Conservation (phyloP, 805 yeast genomes). For the Scheffersomyces ergatensis region DNA sequence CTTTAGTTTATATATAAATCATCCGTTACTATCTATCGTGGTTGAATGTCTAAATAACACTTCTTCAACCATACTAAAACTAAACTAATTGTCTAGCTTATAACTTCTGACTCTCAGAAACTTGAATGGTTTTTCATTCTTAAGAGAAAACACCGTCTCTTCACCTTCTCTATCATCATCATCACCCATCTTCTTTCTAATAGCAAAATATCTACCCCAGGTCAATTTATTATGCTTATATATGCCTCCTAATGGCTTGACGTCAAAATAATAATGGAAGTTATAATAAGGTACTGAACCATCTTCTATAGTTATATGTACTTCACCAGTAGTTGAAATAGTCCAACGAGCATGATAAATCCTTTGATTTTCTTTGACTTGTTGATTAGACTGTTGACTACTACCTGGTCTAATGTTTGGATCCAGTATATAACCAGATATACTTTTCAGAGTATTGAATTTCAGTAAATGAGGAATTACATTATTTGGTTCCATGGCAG, state of each 20-base stretch:
- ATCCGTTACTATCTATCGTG: too few relatives aligned
- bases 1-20: too few relatives aligned
- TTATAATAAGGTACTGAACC: slow-evolving; percentile 61
- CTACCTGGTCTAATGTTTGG: background rate
- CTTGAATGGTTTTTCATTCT: slow-evolving; percentile 75
- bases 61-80: too few relatives aligned
- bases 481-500: slow-evolving; percentile 66
- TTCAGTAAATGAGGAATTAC: slow-evolving; percentile 59
- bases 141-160: slow-evolving; percentile 47
- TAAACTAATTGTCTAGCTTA: slow-evolving; percentile 5
- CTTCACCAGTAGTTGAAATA: slow-evolving; percentile 50
- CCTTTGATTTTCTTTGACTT: slow-evolving; percentile 27
- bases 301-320: slow-evolving; percentile 46
- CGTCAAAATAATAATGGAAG: slow-evolving; percentile 61
- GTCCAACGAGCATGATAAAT: slow-evolving; percentile 57
- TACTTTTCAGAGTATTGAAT: slow-evolving; percentile 14
- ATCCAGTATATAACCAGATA: slow-evolving; percentile 3
- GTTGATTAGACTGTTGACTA: slow-evolving; percentile 1
- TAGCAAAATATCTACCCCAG: slow-evolving; percentile 66
- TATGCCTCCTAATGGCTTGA: slow-evolving; percentile 55
- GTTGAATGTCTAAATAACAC: too few relatives aligned
- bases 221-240: slow-evolving; percentile 65
- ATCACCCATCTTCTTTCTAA: slow-evolving; percentile 36
- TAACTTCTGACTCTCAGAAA: slow-evolving; percentile 63
- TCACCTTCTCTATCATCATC: slow-evolving; percentile 51